Base-by-base conservation (phyloP, 345 rosid genomes). In the Boechera retrofracta region DNA sequence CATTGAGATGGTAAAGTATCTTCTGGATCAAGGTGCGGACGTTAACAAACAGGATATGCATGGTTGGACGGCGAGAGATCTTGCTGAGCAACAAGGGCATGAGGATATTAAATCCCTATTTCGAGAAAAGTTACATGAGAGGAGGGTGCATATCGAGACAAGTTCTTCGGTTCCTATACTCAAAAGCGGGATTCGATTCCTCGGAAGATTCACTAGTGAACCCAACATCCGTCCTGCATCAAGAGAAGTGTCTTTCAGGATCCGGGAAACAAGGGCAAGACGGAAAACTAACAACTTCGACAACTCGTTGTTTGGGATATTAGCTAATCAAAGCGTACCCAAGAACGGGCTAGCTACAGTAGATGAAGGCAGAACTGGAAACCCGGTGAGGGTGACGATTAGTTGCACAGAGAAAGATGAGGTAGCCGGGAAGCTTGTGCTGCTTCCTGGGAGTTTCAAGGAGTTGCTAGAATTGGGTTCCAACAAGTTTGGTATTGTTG, bases 41-140 rank as follows among this genome's bases (percentile, higher is more conserved):
- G 64, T 86, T 18, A 90, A 89, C 82, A 82, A 84, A 77, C 86
- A 82, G 0, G 98, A 90, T 44, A 66, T 56, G 75, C 82, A 84
- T 4, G 83, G 88, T 15, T 92, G 98, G 97, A 88, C 88, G 5
- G 84, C 97, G 0, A 81, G 80, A 74, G 88, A 82, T 69, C 86
- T 94, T 60, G 97, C 97, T 11, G 97, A 92, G 13, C 97, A 92
- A 75, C 97, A 92, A 66, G 95, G 92, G 4, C 98, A 89, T 15
- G 95, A 90, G 59, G 92, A 92, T 45, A 90, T 92, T 64, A 87
- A 83, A 79, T 21, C 24, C 31, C 36, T 92, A 6, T 90, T 92
- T 68, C 69, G 84, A 62, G 74, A 89, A 9, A 77, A 11, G 16
- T 18, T 21, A 35, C 45, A 61, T 33, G 87, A 85, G n/a, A 56